Evolutionary conservation across 192 early-diverging fungal species (phyloP), one percentile per base, ranked within the genome.

Genomic region (Podila epicladia): DNA sequence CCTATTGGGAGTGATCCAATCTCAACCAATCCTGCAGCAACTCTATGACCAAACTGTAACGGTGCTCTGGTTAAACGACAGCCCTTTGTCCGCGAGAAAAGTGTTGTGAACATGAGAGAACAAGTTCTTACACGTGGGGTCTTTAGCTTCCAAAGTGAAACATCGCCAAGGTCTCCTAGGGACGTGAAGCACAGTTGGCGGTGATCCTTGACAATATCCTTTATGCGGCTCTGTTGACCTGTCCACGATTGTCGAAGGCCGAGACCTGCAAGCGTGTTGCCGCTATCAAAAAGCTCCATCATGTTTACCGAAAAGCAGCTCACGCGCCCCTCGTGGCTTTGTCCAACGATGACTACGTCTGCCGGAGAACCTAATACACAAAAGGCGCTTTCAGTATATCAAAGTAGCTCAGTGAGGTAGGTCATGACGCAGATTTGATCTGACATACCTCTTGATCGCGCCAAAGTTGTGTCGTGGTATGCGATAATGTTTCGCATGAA

Each of bases 251-350:
- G 85, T 48, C 85, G 73, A 11, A 94, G 65, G 20, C 84, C 71
- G 7, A 95, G 71, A 35, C 85, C 87, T 7, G 93, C 87, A 15
- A 82, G 66, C 58, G 85, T 87, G 74, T 88, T 88, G 2, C 83
- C 83, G 19, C 75, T 85, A 29, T 91, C 91, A 71, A 95, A 93
- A 35, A 95, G 91, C 51, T 96, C 93, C 75, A 94, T 87, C 33
- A 96, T 74, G 60, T 93, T 91, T 67, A 94, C 89, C 28, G 88
- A 87, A 67, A 93, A 95, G 28, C 86, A 85, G 63, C 88, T 88
- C 28, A 95, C 67, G 3, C 88, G 85, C 3, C 92, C 93, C 32
- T 89, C 86, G 6, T 74, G 79, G 70, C 83, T 88, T 53, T 87
- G 87, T 13, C 87, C 88, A 5, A 93, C 70, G 37, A 95, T 82